Evolutionary conservation across 441 rosid species (phyloP).

Genomic region (Bocquillonia castaneifolia): DNA sequence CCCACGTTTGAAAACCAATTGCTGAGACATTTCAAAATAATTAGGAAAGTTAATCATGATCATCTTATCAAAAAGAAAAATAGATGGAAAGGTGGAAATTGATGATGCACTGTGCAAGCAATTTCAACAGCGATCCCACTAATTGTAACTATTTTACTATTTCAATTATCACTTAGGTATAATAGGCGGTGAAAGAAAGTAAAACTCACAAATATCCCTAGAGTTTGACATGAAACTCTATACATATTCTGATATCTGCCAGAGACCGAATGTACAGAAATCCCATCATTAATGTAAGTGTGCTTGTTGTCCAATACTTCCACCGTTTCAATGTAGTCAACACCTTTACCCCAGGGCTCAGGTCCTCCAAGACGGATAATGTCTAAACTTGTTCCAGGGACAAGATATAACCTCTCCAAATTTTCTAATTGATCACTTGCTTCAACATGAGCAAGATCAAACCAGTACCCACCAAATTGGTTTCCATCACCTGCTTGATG

Average conservation of each 20-base stretch:
- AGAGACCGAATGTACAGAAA: conserved; percentile 41
- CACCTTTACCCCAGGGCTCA: conserved; percentile 67
- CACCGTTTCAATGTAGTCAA: conserved; percentile 53
- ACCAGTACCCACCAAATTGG: conserved; percentile 88
- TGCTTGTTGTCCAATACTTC: conserved; percentile 42
- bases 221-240: conserved; percentile 57
- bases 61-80: conserved; percentile 12
- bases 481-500: conserved; percentile 73
- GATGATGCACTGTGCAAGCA: neutral
- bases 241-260: conserved; percentile 40
- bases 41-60: conserved; percentile 21
- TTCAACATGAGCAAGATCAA: conserved; percentile 43
- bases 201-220: conserved; percentile 70
- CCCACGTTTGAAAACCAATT: conserved; percentile 71
- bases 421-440: conserved; percentile 41
- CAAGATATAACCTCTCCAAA: conserved; percentile 62
- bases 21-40: conserved; percentile 46
- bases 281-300: conserved; percentile 35
- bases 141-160: neutral
- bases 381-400: conserved; percentile 78
- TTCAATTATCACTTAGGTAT: neutral
- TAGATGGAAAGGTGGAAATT: neutral
- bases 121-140: too few relatives aligned
- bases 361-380: conserved; percentile 82
- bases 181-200: conserved; percentile 4